Evolutionary conservation across 2,329 filamentous ascomycete species (phyloP), one percentile per base, ranked within the genome.

Genomic region (Eutypella sp.): DNA sequence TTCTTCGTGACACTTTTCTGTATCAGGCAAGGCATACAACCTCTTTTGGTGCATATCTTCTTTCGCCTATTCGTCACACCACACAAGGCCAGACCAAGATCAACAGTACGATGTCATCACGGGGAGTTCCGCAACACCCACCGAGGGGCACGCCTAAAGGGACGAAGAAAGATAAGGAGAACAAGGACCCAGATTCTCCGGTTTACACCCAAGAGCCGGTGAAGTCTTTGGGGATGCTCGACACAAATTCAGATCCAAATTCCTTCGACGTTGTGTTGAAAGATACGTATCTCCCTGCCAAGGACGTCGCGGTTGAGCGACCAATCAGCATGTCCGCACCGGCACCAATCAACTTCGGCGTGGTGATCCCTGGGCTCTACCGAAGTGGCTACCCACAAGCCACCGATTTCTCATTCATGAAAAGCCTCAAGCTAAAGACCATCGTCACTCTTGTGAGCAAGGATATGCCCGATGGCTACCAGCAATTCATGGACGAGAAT

Each of bases 361-460:
- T 81, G 23, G 85, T 96, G 18, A 70, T 84, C 18, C 78, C 82
- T 6, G 84, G 85, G 8, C 74, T 96, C 23, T 96, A 89, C 63
- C 81, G 91, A 43, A 92, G 88, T 65, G 85, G 85, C 53, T 96
- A 90, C 61, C 91, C 91, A 3, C 72, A 81, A 50, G 66, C 75
- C 5, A 76, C 83, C 46, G 85, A 95, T 59, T 85, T 87, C 52
- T 72, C 73, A 3, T 92, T 87, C 58, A 69, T 96, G 45, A 70
- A 77, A 56, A 72, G 71, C 22, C 72, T 95, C 41, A 73, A 79
- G 10, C 71, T 96, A 50, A 90, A 87, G 69, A 92, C 86, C 15
- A 84, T 96, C 47, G 74, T 96, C 22, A 84, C 82, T 1, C 68
- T 87, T 25, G 82, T 86, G 40, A 75, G 79, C 38, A 83, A 81